Evolutionary conservation across 345 rosid genomes (phyloP).

Genomic region (Hypericum perforatum): DNA sequence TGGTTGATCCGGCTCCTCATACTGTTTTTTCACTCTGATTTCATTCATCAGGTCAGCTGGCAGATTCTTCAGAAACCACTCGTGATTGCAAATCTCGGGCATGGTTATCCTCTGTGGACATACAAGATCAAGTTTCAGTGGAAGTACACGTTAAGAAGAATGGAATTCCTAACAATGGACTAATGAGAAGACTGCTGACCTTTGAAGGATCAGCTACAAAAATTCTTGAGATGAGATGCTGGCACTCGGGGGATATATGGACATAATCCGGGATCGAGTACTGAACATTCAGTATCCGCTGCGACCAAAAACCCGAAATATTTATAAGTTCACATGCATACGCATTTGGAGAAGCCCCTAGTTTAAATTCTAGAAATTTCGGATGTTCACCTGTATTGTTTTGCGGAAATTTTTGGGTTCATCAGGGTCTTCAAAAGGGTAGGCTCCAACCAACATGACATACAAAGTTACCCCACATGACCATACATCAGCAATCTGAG

Average conservation of each 20-base stretch:
- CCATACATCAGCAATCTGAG: constrained; percentile 98
- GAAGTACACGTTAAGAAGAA: neutral
- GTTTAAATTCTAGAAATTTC: neutral
- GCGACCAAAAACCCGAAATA: constrained; percentile 17
- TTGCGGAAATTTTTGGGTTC: constrained; percentile 91
- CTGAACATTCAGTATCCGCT: constrained; percentile 93
- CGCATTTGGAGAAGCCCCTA: neutral
- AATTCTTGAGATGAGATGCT: constrained; percentile 82
- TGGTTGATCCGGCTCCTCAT: constrained; percentile 80
- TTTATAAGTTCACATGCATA: constrained; percentile 7
- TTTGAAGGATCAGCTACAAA: constrained; percentile 87
- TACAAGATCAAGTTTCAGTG: neutral
- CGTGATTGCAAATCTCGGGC: constrained; percentile 77
- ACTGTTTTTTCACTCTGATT: constrained; percentile 35
- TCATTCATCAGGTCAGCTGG: constrained; percentile 80
- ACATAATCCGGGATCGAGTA: constrained; percentile 93
- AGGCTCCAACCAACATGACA: constrained; percentile 97
- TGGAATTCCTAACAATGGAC: neutral
- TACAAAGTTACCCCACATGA: constrained; percentile 96
- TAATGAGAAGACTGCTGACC: constrained; percentile 27
- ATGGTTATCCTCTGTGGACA: constrained; percentile 71
- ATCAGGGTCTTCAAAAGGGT: constrained; percentile 96
- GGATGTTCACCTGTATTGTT: constrained; percentile 68
- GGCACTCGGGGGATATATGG: constrained; percentile 87
- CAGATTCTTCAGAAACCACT: constrained; percentile 93